Evolutionary conservation across 345 rosid species (phyloP), one percentile per base, ranked within the genome.

Genomic region (Sapria himalayana): DNA sequence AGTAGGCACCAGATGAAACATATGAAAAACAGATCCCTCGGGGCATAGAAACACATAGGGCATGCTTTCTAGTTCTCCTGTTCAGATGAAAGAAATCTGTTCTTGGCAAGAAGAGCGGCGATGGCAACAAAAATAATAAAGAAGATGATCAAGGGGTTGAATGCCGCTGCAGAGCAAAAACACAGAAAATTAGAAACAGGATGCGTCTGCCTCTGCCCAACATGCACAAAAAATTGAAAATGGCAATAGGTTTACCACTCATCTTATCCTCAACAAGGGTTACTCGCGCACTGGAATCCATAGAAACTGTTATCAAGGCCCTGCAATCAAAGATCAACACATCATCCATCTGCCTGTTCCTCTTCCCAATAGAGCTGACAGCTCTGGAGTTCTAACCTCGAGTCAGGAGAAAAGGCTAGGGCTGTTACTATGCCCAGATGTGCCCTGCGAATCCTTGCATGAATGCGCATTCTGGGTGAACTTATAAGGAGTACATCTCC

Each of bases 261-360:
- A 19, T 50, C 44, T 51, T 56, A 25, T 68, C 65, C 51, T 69
- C 59, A 29, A 79, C 63, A 32, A 52, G 33, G 0, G 85, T 91
- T 51, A 84, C 64, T 50, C 93, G 73, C 37, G 69, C 99, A 60
- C 96, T 91, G 3, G 92, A 80, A 64, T 80, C 99, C 65, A 91
- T 52, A 31, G 93, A 91, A 46, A 70, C 80, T 13, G 93, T 84
- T 33, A 75, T 54, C 62, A 84, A 48, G 29, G 80, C 71, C 85
- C 99, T 84, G 61, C 37, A 62, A 46, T 48, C 37, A 39, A 29
- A 38, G 32, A 36, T 20, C 37, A 19, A n/a, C n/a, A n/a, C n/a
- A n/a, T n/a, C n/a, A n/a, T n/a, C n/a, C n/a, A n/a, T n/a, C n/a
- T n/a, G n/a, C n/a, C n/a, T n/a, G n/a, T n/a, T n/a, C n/a, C n/a